Percentiles rank a stretch among this genome's conserved stretches.
Conservation (phyloP, 2,329 filamentous ascomycete species). For the Parasarocladium wereldwijsianum region DNA sequence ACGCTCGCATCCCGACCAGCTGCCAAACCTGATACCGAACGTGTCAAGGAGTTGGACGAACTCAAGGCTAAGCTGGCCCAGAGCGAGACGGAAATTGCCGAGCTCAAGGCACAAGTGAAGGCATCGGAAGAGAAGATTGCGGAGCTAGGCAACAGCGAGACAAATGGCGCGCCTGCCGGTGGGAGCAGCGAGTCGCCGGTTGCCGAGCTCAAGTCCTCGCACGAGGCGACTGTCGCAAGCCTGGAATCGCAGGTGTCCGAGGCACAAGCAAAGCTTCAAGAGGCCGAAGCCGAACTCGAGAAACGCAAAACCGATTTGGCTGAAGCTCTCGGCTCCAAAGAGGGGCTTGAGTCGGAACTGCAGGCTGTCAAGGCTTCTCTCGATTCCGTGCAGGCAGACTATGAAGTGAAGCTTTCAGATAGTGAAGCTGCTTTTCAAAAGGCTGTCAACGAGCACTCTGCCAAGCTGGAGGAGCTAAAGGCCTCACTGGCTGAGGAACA, state of each 20-base stretch:
- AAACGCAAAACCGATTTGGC: conserved; percentile 32
- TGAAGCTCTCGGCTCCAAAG: conserved; percentile 33
- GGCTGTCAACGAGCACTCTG: conserved; percentile 30
- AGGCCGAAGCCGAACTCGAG: conserved; percentile 35
- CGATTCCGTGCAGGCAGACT: conserved; percentile 22
- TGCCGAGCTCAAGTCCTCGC: conserved; percentile 32
- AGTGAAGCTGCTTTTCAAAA: conserved; percentile 19
- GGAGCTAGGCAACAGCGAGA: conserved; percentile 32
- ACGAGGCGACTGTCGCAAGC: conserved; percentile 30
- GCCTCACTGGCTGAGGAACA: conserved; percentile 35
- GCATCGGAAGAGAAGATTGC: conserved; percentile 39
- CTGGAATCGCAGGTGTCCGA: conserved; percentile 33
- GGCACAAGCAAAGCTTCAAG: conserved; percentile 32
- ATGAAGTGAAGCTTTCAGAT: conserved; percentile 18
- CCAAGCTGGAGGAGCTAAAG: conserved; percentile 35
- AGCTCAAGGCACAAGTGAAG: conserved; percentile 40
- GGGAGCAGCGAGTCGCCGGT: conserved; percentile 24
- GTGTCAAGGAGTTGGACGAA: conserved; percentile 41
- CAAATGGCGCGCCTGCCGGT: conserved; percentile 23
- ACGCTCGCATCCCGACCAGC: conserved; percentile 18
- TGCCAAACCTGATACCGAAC: conserved; percentile 23
- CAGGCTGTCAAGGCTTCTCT: conserved; percentile 34
- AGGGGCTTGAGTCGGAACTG: conserved; percentile 32
- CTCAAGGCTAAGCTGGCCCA: conserved; percentile 44
- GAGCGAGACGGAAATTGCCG: conserved; percentile 41